Conservation (phyloP, 1,139 yeast species). For the Geotrichum reessii region DNA sequence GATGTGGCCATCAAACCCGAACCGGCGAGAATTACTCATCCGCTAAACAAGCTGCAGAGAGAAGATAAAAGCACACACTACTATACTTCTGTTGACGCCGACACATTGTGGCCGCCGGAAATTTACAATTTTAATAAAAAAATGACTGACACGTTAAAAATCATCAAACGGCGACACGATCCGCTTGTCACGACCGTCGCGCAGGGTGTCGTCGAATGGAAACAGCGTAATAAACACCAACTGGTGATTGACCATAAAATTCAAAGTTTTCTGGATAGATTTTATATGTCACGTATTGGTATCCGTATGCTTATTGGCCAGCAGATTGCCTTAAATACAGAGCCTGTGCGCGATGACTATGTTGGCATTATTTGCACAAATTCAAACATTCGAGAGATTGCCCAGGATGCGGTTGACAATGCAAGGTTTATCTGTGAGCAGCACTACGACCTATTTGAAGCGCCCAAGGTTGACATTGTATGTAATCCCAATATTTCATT, state of each 20-base stretch:
- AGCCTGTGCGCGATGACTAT: constrained; percentile 52
- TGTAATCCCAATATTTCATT: constrained; percentile 66
- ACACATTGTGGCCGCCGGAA: constrained; percentile 63
- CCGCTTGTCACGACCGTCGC: constrained; percentile 93
- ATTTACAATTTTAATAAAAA: constrained; percentile 63
- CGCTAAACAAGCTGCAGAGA: constrained; percentile 15
- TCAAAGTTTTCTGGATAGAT: constrained; percentile 72
- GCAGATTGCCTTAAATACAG: constrained; percentile 69
- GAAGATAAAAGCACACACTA: constrained; percentile 42
- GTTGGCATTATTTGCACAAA: constrained; percentile 83
- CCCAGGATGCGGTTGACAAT: constrained; percentile 79
- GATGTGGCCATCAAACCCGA: constrained; percentile 32
- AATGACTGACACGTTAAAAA: constrained; percentile 61
- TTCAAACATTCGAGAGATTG: constrained; percentile 72
- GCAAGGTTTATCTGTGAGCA: constrained; percentile 86
- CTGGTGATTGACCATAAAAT: constrained; percentile 47
- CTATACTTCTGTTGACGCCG: constrained; percentile 53
- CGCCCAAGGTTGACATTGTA: constrained; percentile 71
- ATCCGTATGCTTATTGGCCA: constrained; percentile 87
- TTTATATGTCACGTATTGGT: constrained; percentile 83
- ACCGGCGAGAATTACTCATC: constrained; percentile 20
- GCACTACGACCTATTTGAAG: constrained; percentile 75
- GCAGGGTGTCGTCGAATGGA: constrained; percentile 90
- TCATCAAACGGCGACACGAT: constrained; percentile 79
- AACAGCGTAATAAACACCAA: constrained; percentile 29